Conservation (phyloP, 768 basidiomycete genomes). For the Naganishia vaughanmartiniae region DNA sequence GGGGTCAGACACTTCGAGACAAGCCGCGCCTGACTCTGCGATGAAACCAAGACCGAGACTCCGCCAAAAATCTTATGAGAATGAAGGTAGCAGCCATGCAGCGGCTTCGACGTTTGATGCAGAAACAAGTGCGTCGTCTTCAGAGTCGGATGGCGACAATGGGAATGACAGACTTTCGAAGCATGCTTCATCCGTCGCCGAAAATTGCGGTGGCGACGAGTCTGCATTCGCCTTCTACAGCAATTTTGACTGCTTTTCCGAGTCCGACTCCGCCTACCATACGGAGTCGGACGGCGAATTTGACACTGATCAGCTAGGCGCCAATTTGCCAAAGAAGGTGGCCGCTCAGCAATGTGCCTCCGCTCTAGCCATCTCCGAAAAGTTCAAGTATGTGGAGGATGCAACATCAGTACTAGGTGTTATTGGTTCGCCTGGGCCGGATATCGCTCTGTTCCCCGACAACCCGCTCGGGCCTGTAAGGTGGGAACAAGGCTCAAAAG, state of each 20-base stretch:
- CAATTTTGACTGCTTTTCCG: background rate
- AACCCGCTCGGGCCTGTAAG: constrained; percentile 10
- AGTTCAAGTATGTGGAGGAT: background rate
- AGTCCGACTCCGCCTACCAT: background rate
- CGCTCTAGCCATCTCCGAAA: background rate
- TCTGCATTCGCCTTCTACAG: background rate
- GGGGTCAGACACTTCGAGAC: too few relatives aligned
- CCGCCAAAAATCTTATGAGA: background rate
- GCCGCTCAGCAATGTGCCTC: background rate
- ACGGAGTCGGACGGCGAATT: background rate
- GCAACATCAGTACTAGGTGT: background rate
- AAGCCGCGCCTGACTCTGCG: too few relatives aligned
- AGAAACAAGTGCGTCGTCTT: background rate
- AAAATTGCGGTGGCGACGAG: background rate
- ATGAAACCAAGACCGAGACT: background rate
- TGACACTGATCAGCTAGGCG: background rate
- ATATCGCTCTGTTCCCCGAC: background rate
- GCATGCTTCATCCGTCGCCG: background rate
- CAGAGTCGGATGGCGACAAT: background rate
- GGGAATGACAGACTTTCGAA: background rate
- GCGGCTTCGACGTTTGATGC: background rate
- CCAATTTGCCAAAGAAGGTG: background rate
- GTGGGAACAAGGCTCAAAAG: background rate
- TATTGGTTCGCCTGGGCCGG: background rate
- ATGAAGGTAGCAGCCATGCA: background rate